Conservation (phyloP, 306 rosid genomes). For the Castanea sativa region DNA sequence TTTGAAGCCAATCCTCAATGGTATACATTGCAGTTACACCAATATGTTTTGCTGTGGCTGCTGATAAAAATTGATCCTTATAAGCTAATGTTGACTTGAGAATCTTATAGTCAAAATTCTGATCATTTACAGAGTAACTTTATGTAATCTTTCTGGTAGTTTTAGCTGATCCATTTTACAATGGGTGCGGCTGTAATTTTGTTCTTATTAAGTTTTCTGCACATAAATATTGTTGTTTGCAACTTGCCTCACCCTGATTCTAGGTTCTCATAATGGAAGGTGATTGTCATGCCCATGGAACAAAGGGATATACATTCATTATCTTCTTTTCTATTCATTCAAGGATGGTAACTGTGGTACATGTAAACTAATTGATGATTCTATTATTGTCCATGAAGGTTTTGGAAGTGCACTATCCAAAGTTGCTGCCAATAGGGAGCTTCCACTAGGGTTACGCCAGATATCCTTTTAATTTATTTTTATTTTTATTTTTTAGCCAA, state of each 20-base stretch:
- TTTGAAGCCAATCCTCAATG: neutral
- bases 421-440: slow-evolving; percentile 80
- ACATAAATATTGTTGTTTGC: neutral
- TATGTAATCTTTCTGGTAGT: neutral
- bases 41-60: neutral
- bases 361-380: slow-evolving; percentile 11
- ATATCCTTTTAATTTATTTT: slow-evolving; percentile 60
- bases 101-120: neutral
- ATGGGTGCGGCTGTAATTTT: neutral
- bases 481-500: neutral
- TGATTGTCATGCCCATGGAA: neutral
- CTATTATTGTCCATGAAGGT: slow-evolving; percentile 50
- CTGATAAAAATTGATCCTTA: neutral
- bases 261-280: neutral
- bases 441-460: slow-evolving; percentile 75
- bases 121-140: neutral
- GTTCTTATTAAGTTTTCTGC: neutral
- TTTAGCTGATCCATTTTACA: neutral
- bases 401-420: slow-evolving; percentile 87
- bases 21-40: neutral
- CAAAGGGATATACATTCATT: neutral
- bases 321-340: neutral
- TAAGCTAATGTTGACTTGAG: neutral
- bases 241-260: neutral
- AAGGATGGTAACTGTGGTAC: neutral